Evolutionary conservation across 2,329 filamentous ascomycete species (phyloP).

Genomic region (Thelonectria olida): DNA sequence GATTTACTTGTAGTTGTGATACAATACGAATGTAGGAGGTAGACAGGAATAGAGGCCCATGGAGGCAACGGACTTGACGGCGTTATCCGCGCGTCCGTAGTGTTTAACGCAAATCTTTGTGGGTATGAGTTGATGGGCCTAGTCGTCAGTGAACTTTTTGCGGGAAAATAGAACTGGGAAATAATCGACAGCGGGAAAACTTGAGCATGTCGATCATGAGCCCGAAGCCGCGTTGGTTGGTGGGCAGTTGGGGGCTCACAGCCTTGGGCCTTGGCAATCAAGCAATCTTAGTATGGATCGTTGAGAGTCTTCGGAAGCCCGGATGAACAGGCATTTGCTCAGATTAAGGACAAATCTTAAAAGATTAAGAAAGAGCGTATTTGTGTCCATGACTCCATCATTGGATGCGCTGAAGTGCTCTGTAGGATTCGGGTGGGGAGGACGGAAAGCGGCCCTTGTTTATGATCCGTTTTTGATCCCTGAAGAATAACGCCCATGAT

Average conservation of each 20-base stretch:
- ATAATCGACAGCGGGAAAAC: slow-evolving; percentile 26
- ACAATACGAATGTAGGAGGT: slow-evolving; percentile 18
- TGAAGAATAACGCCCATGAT: background rate
- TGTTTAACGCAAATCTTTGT: slow-evolving; percentile 2
- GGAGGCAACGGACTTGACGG: slow-evolving; percentile 11
- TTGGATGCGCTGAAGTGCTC: background rate
- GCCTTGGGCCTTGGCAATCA: background rate
- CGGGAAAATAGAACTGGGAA: slow-evolving; percentile 20
- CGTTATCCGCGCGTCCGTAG: slow-evolving; percentile 17
- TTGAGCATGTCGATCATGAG: background rate
- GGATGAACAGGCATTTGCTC: background rate
- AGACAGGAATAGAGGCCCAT: slow-evolving; percentile 32
- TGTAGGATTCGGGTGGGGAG: background rate
- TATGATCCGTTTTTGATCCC: background rate
- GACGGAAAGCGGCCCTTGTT: background rate
- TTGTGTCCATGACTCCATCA: background rate
- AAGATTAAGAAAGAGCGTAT: background rate
- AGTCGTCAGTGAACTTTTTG: background rate
- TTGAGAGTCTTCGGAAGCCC: background rate
- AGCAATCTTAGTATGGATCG: background rate
- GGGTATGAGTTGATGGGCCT: slow-evolving; percentile 4
- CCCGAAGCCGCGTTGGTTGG: background rate
- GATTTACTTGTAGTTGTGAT: slow-evolving; percentile 3
- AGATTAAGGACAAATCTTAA: background rate
- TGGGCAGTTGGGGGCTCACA: background rate